phyloP scores from a whole-genome alignment of 768 basidiomycete species.

The Amanita molliuscula region DNA sequence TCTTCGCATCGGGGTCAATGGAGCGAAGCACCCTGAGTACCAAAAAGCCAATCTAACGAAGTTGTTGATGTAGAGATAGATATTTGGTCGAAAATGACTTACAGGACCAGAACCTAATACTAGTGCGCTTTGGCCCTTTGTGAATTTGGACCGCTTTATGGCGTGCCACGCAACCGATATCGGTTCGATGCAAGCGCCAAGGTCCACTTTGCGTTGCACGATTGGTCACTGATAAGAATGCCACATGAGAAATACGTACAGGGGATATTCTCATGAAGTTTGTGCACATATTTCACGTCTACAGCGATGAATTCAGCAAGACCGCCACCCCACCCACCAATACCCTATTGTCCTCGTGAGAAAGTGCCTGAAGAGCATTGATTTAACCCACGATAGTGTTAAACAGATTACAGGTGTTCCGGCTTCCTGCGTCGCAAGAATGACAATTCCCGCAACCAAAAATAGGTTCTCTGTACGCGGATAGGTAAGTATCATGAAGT shows the following conservation, averaged over 20 bases:
- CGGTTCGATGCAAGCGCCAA: slow-evolving; percentile 38
- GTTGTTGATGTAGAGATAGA: background rate
- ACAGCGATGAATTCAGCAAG: slow-evolving; percentile 31
- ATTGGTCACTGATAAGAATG: background rate
- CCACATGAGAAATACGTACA: slow-evolving; percentile 16
- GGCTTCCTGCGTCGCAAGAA: slow-evolving; percentile 20
- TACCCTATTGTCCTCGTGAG: slow-evolving; percentile 18
- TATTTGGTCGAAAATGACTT: background rate
- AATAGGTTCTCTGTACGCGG: slow-evolving; percentile 27
- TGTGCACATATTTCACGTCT: slow-evolving; percentile 24
- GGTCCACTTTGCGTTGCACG: slow-evolving; percentile 24
- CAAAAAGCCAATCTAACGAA: slow-evolving; percentile 25
- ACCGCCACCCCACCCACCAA: slow-evolving; percentile 30
- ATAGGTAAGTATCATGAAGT: background rate
- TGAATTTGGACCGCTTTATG: slow-evolving; percentile 28
- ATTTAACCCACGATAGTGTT: slow-evolving; percentile 24
- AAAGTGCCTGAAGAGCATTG: background rate
- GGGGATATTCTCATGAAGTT: slow-evolving; percentile 25
- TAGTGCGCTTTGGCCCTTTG: slow-evolving; percentile 26
- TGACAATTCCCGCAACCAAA: slow-evolving; percentile 30
- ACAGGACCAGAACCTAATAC: slow-evolving; percentile 37
- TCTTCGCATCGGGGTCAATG: slow-evolving; percentile 8
- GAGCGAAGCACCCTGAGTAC: slow-evolving; percentile 28
- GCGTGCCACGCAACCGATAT: slow-evolving; percentile 37
- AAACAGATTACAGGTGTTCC: slow-evolving; percentile 23